A percentile compares a stretch with the other conserved stretches of the same genome.
These are phyloP conservation scores for Escovopsis sp. DNA, from an alignment of 2,329 filamentous ascomycete species.

Conservation along the genomic window DNA sequence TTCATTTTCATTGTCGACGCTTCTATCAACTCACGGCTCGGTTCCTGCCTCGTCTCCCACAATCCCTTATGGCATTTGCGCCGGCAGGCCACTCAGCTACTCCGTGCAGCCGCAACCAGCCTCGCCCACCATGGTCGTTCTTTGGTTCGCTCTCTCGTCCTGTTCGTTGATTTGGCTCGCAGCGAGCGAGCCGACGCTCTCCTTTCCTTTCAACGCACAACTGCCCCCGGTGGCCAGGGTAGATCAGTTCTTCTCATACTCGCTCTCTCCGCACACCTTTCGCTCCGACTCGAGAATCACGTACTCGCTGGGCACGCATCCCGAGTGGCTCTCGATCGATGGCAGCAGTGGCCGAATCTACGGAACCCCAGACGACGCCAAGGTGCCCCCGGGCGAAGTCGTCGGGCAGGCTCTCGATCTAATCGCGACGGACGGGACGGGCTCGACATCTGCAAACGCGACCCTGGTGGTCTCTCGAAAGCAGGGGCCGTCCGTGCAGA, in stretches of 20 bases:
- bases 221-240: constrained; percentile 64
- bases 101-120: too few relatives aligned
- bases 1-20: too few relatives aligned
- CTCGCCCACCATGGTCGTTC: constrained; percentile 13
- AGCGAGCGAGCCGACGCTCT: constrained; percentile 25
- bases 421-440: constrained; percentile 51
- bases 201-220: constrained; percentile 72
- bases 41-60: too few relatives aligned
- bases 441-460: constrained; percentile 46
- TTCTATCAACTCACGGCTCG: too few relatives aligned
- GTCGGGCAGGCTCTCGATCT: constrained; percentile 49
- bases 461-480: constrained; percentile 55
- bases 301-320: constrained; percentile 51
- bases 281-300: constrained; percentile 44
- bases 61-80: too few relatives aligned
- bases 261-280: constrained; percentile 63
- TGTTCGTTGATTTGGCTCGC: constrained; percentile 16
- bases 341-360: constrained; percentile 46
- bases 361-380: constrained; percentile 47
- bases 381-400: constrained; percentile 32
- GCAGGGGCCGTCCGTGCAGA: constrained; percentile 34
- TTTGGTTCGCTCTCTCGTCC: constrained; percentile 12
- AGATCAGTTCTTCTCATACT: constrained; percentile 50
- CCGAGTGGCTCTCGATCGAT: constrained; percentile 63
- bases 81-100: too few relatives aligned